phyloP scores from a whole-genome alignment of 345 rosid genomes.

The Passiflora organensis region DNA sequence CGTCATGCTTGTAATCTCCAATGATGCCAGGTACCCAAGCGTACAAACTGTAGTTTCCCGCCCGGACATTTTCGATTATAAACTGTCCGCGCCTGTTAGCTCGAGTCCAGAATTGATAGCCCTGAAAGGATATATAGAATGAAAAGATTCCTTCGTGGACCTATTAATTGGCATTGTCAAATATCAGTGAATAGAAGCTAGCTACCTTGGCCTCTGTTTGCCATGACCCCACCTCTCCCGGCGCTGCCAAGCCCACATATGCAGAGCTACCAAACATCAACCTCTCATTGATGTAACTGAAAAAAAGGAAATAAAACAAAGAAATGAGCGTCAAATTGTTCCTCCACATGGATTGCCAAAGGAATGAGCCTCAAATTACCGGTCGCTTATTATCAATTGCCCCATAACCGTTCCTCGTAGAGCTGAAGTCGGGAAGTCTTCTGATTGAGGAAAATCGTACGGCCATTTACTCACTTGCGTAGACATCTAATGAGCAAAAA shows the following conservation, averaged over 20 bases:
- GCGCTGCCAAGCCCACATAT: constrained; percentile 66
- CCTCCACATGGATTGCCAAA: not conserved
- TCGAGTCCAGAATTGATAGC: constrained; percentile 85
- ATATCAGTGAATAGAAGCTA: not conserved
- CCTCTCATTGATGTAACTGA: constrained; percentile 29
- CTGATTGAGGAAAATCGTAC: constrained; percentile 16
- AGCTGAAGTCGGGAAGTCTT: constrained; percentile 14
- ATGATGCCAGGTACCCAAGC: constrained; percentile 69
- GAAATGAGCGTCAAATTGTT: not conserved
- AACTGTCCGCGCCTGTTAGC: constrained; percentile 52
- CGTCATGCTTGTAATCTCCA: constrained; percentile 54
- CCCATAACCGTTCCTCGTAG: constrained; percentile 19
- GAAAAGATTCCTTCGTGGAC: not conserved
- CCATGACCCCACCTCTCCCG: constrained; percentile 79
- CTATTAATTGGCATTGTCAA: not conserved
- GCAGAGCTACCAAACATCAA: constrained; percentile 39
- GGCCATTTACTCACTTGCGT: constrained; percentile 22
- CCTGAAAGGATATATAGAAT: constrained; percentile 32
- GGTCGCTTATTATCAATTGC: constrained; percentile 9
- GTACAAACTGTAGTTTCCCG: constrained; percentile 60
- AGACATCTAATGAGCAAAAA: constrained; percentile 5
- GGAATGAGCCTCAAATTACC: not conserved
- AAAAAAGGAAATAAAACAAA: not conserved
- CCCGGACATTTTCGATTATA: constrained; percentile 47
- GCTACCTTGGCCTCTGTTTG: constrained; percentile 70